Evolutionary conservation across 352 stramenopile genomes (phyloP), one percentile per base, ranked within the genome.

Genomic region (Phytopythium oedochilum): DNA sequence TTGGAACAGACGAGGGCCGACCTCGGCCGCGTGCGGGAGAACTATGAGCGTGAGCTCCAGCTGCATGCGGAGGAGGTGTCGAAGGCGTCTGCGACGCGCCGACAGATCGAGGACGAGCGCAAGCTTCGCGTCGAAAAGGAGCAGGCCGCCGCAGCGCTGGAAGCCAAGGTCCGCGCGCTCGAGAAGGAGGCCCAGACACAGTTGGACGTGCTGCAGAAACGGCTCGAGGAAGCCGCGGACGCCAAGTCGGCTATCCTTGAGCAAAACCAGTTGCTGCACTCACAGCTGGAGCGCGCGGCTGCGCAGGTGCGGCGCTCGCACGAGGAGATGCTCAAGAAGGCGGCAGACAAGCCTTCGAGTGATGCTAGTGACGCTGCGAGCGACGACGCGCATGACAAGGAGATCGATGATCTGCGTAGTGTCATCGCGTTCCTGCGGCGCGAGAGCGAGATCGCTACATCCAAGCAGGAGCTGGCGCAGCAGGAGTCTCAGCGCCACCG

Each of bases 1-100:
- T 72, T 84, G 47, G 49, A 51, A 2, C 59, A 57, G 15, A 61
- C 88, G 53, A 76, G 79, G 34, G 49, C 49, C 1, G 78, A 88
- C 32, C 47, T 89, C 7, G 58, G 64, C 0, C 67, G 50, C 1
- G 78, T 83, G 12, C 78, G 85, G 31, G 75, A 83, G 20, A 91
- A 94, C 56, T 96, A 96, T 51, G 82, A 93, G 54, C 80, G 85
- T 11, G 86, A 96, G 54, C 57, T 96, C 23, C 81, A 93, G 55
- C 60, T 92, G 38, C 86, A 94, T 40, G 77, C 85, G 0, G 63
- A 69, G 3, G 75, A 91, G 57, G 78, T 89, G 8, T 61, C 73
- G 15, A 84, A 81, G 55, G 67, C 77, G 15, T 72, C 78, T 2
- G 60, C 71, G 11, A 69, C 68, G 42, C 72, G 78, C 20, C 77